Base-by-base conservation (phyloP, 306 rosid species). In the Vachellia collinsii region DNA sequence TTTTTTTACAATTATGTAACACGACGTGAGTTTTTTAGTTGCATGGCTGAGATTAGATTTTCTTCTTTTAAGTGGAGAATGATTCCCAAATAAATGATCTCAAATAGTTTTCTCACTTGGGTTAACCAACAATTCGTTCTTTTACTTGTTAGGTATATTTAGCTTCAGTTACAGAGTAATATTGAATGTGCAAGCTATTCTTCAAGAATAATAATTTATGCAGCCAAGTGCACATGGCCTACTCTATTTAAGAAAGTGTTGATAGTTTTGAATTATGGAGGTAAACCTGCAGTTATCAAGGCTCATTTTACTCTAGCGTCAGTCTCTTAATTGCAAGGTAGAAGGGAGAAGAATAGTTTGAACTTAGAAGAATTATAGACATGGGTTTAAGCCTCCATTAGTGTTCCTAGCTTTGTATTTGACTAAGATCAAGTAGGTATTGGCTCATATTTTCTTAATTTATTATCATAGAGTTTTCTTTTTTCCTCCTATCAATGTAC, bases 361-460 rank as follows among this genome's bases (percentile, higher is more conserved):
- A 75, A 41, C 25, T 59, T 23, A 39, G 10, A 37, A 13, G 38
- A 23, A 22, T 59, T 59, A 59, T 61, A 76, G 23, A 42, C 37
- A 11, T 48, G 47, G 7, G n/a, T 20, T 51, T 61, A 51, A 10
- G 75, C 61, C 1, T 66, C 53, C 7, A 14, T 29, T 48, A 19
- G 19, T 66, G 39, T 48, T 50, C 14, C 39, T 16, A 44, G 62
- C 61, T 29, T 16, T 10, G 61, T 23, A 58, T 61, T 12, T 44
- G 44, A 44, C 54, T 0, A 3, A 37, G 70, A 65, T 12, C 8
- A 10, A 54, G 34, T 51, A 41, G 20, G 48, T 3, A 62, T 62
- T 62, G 34, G 79, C 20, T 9, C 47, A 23, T 61, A 17, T 67
- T 46, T 72, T 56, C 73, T 20, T 43, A 71, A 63, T 61, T 79